Percentiles rank a stretch among this genome's conserved stretches.
Conservation (phyloP, 495 filamentous ascomycete species). For the Endocarpon pusillum region DNA sequence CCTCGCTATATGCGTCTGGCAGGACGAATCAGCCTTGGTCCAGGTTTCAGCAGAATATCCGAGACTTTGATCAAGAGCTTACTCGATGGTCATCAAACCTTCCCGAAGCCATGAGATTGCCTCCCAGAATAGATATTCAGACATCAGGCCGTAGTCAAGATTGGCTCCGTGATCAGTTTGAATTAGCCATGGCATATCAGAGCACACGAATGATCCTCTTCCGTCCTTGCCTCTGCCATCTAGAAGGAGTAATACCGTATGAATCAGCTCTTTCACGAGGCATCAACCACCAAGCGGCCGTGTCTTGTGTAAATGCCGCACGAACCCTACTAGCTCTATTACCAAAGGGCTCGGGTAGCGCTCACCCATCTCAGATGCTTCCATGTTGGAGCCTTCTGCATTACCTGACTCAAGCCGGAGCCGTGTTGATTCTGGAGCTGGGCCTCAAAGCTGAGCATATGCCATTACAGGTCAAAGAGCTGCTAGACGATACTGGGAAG, state of each 20-base stretch:
- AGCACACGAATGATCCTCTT: conserved; percentile 42
- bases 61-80: too few species aligned
- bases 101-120: too few species aligned
- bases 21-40: too few species aligned
- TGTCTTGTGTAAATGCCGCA: conserved; percentile 40
- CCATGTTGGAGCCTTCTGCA: conserved; percentile 51
- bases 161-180: too few species aligned
- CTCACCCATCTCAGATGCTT: conserved; percentile 29
- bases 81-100: too few species aligned
- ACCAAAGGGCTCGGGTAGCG: conserved; percentile 23
- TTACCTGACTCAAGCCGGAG: conserved; percentile 43
- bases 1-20: too few species aligned
- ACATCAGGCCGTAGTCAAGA: too few species aligned
- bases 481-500: conserved; percentile 36
- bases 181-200: too few species aligned
- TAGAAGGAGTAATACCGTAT: too few species aligned
- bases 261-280: too few species aligned
- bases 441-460: conserved; percentile 35
- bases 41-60: too few species aligned
- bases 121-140: too few species aligned
- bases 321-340: conserved; percentile 35
- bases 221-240: conserved; percentile 40
- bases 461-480: conserved; percentile 31
- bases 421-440: conserved; percentile 41
- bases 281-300: conserved; percentile 27